Conservation (phyloP, 306 rosid genomes). For the Quillaja saponaria region DNA sequence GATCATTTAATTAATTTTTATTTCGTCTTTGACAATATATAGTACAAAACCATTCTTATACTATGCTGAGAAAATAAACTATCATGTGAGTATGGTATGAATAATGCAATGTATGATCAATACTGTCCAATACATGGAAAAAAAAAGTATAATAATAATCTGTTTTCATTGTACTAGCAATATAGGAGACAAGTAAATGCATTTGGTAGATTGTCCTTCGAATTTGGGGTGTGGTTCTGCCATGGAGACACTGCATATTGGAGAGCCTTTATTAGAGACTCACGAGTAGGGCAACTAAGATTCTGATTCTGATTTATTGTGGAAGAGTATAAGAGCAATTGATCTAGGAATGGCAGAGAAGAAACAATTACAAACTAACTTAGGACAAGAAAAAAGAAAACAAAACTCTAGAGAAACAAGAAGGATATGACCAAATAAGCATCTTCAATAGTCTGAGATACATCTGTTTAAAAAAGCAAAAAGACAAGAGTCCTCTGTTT, state of each 20-base stretch:
- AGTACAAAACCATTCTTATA: no score
- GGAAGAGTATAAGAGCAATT: no score
- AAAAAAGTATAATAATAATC: no score
- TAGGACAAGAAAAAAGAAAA: constrained; percentile 24
- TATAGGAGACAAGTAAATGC: constrained; percentile 21
- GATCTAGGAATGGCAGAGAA: constrained; percentile 22
- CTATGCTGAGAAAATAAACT: no score
- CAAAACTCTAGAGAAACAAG: constrained; percentile 24
- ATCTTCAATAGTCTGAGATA: neutral
- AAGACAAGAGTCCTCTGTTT: neutral
- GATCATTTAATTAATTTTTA: no score
- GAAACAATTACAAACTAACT: constrained; percentile 24
- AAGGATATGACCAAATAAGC: neutral
- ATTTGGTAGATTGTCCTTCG: constrained; percentile 43
- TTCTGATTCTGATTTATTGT: no score
- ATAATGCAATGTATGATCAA: no score
- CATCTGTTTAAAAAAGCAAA: neutral
- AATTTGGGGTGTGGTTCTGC: constrained; percentile 47
- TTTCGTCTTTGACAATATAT: no score
- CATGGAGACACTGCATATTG: constrained; percentile 22
- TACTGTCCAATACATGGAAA: no score
- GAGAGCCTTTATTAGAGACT: constrained; percentile 32
- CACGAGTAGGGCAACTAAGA: constrained; percentile 5
- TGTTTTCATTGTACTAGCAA: neutral
- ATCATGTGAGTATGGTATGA: no score